Conservation (phyloP, 106 monocot species). For the Acorus gramineus region DNA sequence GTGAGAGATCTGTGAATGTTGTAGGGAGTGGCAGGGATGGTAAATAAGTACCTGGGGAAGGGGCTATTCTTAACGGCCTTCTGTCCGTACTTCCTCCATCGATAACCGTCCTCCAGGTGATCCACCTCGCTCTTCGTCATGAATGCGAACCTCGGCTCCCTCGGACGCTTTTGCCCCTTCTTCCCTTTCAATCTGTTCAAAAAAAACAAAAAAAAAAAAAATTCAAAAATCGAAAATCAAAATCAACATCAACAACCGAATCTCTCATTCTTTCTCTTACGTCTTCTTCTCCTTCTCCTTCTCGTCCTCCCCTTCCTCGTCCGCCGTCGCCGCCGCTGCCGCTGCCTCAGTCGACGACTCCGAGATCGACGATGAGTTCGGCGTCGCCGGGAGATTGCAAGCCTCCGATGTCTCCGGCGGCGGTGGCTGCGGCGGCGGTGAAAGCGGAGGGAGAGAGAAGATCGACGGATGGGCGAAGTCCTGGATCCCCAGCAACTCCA, state of each 20-base stretch:
- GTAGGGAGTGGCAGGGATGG: conserved; percentile 10
- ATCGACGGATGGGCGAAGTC: conserved; percentile 8
- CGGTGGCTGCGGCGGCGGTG: not conserved
- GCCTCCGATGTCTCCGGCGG: conserved; percentile 7
- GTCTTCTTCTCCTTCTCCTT: conserved; percentile 4
- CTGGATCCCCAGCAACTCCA: conserved; percentile 31
- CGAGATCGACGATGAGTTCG: conserved; percentile 38
- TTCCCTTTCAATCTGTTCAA: conserved; percentile 22
- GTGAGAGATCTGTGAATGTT: not conserved
- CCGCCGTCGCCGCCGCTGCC: conserved; percentile 4
- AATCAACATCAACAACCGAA: not conserved
- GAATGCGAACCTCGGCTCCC: conserved; percentile 66
- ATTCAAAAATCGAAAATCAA: not conserved
- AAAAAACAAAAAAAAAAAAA: not conserved
- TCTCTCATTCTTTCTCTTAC: not conserved
- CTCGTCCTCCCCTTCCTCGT: conserved; percentile 5
- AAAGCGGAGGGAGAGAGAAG: conserved; percentile 4
- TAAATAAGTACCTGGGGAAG: conserved; percentile 45
- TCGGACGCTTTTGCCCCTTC: conserved; percentile 57
- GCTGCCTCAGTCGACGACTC: conserved; percentile 27
- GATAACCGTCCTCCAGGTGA: conserved; percentile 68
- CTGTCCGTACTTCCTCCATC: conserved; percentile 87
- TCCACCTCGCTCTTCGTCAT: conserved; percentile 82
- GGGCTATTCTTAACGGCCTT: conserved; percentile 85
- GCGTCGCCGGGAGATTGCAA: conserved; percentile 22